phyloP scores from a whole-genome alignment of 163 green algal genomes.

The Prototheca wickerhamii region DNA sequence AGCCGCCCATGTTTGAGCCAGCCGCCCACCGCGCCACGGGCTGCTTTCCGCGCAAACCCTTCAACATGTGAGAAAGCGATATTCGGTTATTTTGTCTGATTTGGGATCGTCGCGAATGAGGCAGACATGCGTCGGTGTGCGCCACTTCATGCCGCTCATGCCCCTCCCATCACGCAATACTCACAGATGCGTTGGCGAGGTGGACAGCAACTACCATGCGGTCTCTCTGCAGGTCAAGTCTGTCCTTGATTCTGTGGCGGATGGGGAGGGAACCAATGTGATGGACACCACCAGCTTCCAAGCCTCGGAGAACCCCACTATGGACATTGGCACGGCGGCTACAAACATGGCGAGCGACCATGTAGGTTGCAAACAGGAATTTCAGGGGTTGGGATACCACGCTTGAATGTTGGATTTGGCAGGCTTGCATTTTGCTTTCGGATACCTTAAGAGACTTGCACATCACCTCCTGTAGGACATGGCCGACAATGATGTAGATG shows the following conservation, averaged over 20 bases:
- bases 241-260: conserved; percentile 41
- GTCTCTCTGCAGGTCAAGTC: conserved; percentile 52
- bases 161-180: neutral
- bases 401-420: too few relatives aligned
- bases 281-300: neutral
- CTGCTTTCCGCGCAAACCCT: conserved; percentile 56
- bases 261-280: neutral
- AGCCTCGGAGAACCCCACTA: neutral
- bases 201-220: conserved; percentile 50
- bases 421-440: too few relatives aligned
- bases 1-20: conserved; percentile 61
- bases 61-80: conserved; percentile 43
- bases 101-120: neutral
- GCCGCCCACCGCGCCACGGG: conserved; percentile 27
- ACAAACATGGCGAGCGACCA: neutral
- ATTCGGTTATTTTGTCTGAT: neutral
- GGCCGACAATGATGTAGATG: too few relatives aligned
- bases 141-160: neutral
- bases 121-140: too few relatives aligned
- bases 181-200: conserved; percentile 49
- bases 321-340: too few relatives aligned
- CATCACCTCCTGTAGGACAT: too few relatives aligned
- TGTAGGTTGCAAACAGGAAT: neutral
- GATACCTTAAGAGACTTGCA: too few relatives aligned
- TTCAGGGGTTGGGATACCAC: too few relatives aligned